Conservation (phyloP, 257 asterid species). For the Gentiana straminea region DNA sequence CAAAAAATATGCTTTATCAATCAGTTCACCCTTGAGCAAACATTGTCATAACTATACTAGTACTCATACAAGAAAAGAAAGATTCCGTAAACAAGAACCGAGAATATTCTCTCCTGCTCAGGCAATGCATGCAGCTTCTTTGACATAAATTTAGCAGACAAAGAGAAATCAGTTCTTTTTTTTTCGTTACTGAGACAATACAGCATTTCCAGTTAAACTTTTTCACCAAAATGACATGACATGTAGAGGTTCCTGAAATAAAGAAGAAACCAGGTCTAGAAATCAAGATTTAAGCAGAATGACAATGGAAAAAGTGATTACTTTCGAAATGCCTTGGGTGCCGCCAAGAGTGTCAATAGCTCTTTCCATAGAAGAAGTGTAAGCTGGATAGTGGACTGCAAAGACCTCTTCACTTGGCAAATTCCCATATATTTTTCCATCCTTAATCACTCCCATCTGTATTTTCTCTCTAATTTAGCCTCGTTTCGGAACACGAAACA, state of each 20-base stretch:
- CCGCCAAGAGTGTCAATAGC: slow-evolving; percentile 93
- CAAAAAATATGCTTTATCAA: too few species aligned
- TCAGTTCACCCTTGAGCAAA: too few species aligned
- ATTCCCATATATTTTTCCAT: slow-evolving; percentile 63
- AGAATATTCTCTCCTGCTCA: too few species aligned
- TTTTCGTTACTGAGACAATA: neutral
- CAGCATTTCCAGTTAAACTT: neutral
- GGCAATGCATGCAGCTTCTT: neutral
- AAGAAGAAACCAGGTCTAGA: too few species aligned
- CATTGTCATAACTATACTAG: too few species aligned
- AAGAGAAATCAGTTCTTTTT: too few species aligned
- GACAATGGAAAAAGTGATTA: neutral
- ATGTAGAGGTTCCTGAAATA: too few species aligned
- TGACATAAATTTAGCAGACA: too few species aligned
- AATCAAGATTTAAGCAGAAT: neutral
- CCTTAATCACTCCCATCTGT: slow-evolving; percentile 56
- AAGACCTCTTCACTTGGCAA: slow-evolving; percentile 44
- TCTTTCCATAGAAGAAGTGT: slow-evolving; percentile 70
- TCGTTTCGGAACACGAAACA: too few species aligned
- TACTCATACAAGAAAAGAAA: too few species aligned
- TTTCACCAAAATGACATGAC: too few species aligned
- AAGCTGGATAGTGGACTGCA: slow-evolving; percentile 82
- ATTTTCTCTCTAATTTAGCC: neutral
- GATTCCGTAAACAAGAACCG: too few species aligned
- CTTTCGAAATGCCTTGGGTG: slow-evolving; percentile 55